A percentile compares a stretch with the other conserved stretches of the same genome.
phyloP scores from a whole-genome alignment of 2,329 filamentous ascomycete genomes.

The Fusarium sp. region DNA sequence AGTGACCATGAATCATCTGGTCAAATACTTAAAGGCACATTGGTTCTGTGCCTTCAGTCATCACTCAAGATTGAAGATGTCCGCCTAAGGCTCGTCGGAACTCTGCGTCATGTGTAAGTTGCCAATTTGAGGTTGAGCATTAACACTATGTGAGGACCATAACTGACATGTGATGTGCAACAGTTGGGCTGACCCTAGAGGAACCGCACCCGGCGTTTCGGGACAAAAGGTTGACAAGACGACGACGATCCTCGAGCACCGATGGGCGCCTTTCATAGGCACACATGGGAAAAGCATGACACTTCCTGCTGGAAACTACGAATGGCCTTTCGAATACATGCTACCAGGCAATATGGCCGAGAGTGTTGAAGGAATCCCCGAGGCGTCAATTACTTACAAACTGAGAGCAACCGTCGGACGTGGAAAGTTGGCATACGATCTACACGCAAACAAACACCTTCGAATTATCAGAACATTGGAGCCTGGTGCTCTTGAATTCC shows the following conservation, averaged over 20 bases:
- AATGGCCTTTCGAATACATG: conserved; percentile 82
- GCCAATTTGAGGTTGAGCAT: not conserved
- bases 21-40: conserved; percentile 77
- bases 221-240: conserved; percentile 70
- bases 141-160: not conserved
- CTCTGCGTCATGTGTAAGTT: conserved; percentile 73
- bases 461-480: conserved; percentile 83
- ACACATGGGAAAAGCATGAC: conserved; percentile 67
- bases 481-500: conserved; percentile 79
- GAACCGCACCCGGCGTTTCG: conserved; percentile 68
- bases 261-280: conserved; percentile 75
- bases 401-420: conserved; percentile 90
- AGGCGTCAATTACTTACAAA: conserved; percentile 89
- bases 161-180: conserved; percentile 29
- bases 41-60: conserved; percentile 79
- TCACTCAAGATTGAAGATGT: conserved; percentile 79
- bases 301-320: conserved; percentile 80
- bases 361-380: conserved; percentile 88
- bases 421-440: conserved; percentile 88
- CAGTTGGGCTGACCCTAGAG: conserved; percentile 65
- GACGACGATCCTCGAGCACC: conserved; percentile 73
- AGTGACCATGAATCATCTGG: conserved; percentile 80
- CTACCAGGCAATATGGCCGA: conserved; percentile 81
- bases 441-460: conserved; percentile 82
- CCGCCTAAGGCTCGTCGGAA: conserved; percentile 76